A percentile compares a stretch with the other conserved stretches of the same genome.
Evolutionary conservation across 768 basidiomycete genomes (phyloP).

Genomic region (Boletus pseudo-olivaceus): DNA sequence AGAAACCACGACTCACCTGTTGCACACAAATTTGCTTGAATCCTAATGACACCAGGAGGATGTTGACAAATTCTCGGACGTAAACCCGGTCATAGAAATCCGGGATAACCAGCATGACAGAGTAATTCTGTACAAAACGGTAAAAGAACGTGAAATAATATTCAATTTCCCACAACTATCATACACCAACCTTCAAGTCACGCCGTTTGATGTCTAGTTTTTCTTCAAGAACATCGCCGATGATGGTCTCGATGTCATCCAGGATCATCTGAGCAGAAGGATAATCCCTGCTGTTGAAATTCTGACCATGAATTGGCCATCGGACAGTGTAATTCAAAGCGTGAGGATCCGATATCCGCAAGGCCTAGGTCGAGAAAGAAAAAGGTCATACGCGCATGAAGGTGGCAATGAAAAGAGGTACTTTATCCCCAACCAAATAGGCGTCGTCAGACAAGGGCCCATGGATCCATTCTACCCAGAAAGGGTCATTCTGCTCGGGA

Average conservation of each 20-base stretch:
- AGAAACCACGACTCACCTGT: conserved; percentile 50
- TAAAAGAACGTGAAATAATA: not conserved
- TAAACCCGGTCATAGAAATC: conserved; percentile 88
- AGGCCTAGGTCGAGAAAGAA: conserved; percentile 46
- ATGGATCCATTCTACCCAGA: conserved; percentile 81
- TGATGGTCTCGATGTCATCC: conserved; percentile 73
- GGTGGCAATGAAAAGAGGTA: conserved; percentile 21
- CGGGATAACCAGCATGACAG: conserved; percentile 84
- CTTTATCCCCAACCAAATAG: conserved; percentile 70
- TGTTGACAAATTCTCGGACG: conserved; percentile 69
- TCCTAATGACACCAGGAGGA: conserved; percentile 75
- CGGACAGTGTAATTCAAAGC: conserved; percentile 67
- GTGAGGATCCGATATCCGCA: conserved; percentile 66
- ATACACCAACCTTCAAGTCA: conserved; percentile 56
- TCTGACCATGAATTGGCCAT: conserved; percentile 79
- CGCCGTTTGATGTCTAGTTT: conserved; percentile 49
- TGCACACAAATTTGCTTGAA: conserved; percentile 93
- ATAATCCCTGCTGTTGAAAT: conserved; percentile 83
- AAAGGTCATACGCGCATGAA: conserved; percentile 4
- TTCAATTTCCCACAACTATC: not conserved
- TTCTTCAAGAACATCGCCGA: conserved; percentile 57
- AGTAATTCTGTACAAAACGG: conserved; percentile 60
- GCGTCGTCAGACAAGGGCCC: conserved; percentile 41
- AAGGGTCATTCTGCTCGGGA: conserved; percentile 78
- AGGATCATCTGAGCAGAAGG: conserved; percentile 63